Evolutionary conservation across 1,139 yeast species (phyloP).

Genomic region (Pichia sp.): DNA sequence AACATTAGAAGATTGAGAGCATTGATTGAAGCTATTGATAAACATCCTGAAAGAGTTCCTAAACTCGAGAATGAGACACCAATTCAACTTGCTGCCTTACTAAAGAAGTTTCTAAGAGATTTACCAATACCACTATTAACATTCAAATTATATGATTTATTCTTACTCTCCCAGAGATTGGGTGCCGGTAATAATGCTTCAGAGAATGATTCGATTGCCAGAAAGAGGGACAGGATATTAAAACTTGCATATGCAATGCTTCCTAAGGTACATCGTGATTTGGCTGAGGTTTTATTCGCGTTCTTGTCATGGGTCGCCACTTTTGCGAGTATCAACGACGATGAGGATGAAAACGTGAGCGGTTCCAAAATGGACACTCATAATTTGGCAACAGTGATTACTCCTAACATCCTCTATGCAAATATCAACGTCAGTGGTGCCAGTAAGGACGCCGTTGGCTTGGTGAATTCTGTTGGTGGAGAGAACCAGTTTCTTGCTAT

Average conservation of each 20-base stretch:
- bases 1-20: conserved; percentile 79
- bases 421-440: conserved; percentile 4
- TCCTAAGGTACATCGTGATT: conserved; percentile 77
- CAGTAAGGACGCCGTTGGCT: conserved; percentile 3
- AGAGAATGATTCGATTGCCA: not conserved
- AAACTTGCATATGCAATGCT: conserved; percentile 73
- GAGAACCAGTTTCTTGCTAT: conserved; percentile 86
- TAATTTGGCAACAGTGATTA: conserved; percentile 89
- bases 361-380: conserved; percentile 98
- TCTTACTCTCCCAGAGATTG: conserved; percentile 66
- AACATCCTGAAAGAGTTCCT: conserved; percentile 60
- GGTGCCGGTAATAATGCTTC: conserved; percentile 13
- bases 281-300: conserved; percentile 76
- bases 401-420: conserved; percentile 79
- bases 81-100: conserved; percentile 86
- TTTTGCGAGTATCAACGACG: conserved; percentile 82
- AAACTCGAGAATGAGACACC: conserved; percentile 74
- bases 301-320: conserved; percentile 96
- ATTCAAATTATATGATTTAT: conserved; percentile 63
- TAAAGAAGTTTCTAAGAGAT: conserved; percentile 88
- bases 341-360: conserved; percentile 68
- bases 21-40: conserved; percentile 68
- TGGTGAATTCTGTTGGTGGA: conserved; percentile 33
- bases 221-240: conserved; percentile 46
- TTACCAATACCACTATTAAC: conserved; percentile 89